Evolutionary conservation across 495 filamentous ascomycete genomes (phyloP), one percentile per base, ranked within the genome.

Genomic region (Xylaria flabelliformis): DNA sequence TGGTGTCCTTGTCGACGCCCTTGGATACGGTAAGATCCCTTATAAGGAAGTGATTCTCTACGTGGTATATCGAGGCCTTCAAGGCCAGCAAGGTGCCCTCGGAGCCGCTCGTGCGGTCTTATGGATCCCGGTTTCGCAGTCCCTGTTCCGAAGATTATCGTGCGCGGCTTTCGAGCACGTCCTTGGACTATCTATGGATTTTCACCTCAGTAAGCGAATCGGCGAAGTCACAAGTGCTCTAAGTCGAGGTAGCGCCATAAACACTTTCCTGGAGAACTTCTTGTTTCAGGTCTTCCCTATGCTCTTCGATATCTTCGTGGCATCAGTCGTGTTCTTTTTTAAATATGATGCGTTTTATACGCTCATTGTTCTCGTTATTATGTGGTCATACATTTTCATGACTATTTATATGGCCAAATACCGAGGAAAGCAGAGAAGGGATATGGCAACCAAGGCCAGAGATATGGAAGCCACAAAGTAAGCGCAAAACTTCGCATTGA

Each of bases 391-490:
- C 78, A 88, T 95, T 64, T 95, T 94, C 77, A 85, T 94, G 58
- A 96, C 93, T n/a, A 90, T 96, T 64, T 90, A 93, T 51, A 91
- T 96, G 90, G 93, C 93, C 19, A 90, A 93, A 69, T 95, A 91
- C 91, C 84, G 93, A 75, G 91, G 91, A n/a, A 91, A 92, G 75
- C 91, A 94, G 63, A 85, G 93, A 75, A 83, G 93, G 63, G 85
- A 93, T 72, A 94, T 94, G 90, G 91, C 92, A 50, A 94, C 93
- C 76, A 90, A 91, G 26, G 90, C 89, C 46, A 84, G 93, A 61
- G 91, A 94, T 75, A 91, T 94, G 82, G 92, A 95, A 75, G 93
- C 93, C 19, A 51, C 70, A 51, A 72, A 72, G 70, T 72, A 39
- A 58, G 61, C 53, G 3, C 42, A 26, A 50, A 50, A 36, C 58